Evolutionary conservation across 306 rosid species (phyloP).

Genomic region (Prinsepia uniflora): DNA sequence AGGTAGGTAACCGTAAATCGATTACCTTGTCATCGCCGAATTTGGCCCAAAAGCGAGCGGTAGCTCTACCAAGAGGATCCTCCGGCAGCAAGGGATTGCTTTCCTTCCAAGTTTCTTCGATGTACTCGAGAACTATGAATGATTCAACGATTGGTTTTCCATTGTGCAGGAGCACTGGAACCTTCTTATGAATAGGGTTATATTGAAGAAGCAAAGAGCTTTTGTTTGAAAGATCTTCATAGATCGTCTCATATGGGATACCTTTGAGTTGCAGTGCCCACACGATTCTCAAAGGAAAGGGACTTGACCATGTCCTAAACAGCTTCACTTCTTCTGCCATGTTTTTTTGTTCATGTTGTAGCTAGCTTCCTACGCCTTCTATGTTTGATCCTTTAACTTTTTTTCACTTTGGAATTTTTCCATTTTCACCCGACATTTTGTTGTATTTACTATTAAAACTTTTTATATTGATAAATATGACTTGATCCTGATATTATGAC

Average conservation of each 20-base stretch:
- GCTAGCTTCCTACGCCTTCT: not conserved
- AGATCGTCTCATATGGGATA: slow-evolving; percentile 21
- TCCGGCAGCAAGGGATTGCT: slow-evolving; percentile 26
- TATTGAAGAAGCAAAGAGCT: slow-evolving; percentile 33
- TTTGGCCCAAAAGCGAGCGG: slow-evolving; percentile 38
- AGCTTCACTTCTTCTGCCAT: slow-evolving; percentile 29
- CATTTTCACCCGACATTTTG: not conserved
- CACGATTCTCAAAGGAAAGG: slow-evolving; percentile 25
- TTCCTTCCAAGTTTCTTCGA: slow-evolving; percentile 36
- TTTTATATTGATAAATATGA: not conserved
- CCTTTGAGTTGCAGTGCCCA: slow-evolving; percentile 43
- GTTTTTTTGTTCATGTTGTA: not conserved
- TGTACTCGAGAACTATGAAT: slow-evolving; percentile 31
- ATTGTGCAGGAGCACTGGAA: slow-evolving; percentile 36
- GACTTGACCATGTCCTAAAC: slow-evolving; percentile 34
- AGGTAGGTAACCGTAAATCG: not conserved
- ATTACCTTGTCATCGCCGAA: slow-evolving; percentile 28
- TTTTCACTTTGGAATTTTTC: not conserved
- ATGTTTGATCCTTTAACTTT: too few relatives aligned
- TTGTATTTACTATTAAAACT: not conserved
- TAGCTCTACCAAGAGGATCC: slow-evolving; percentile 21
- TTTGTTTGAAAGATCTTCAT: slow-evolving; percentile 38
- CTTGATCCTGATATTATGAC: not conserved
- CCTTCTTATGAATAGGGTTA: slow-evolving; percentile 27
- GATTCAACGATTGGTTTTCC: slow-evolving; percentile 33